Conservation (phyloP, 768 basidiomycete genomes). For the Kwoniella newhampshirensis region DNA sequence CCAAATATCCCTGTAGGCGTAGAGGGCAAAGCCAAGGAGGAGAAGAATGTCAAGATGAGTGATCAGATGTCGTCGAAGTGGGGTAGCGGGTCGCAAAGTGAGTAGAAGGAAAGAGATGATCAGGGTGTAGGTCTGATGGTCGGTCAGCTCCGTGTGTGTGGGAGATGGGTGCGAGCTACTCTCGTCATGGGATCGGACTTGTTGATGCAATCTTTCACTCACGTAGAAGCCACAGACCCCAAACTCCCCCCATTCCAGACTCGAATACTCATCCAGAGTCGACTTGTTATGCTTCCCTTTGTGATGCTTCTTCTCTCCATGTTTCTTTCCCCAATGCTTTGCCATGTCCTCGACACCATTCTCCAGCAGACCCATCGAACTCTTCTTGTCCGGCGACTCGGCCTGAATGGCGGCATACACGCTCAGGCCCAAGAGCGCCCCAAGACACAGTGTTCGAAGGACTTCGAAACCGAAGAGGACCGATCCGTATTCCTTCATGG, state of each 20-base stretch:
- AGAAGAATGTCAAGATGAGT: conserved; percentile 60
- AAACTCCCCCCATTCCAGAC: conserved; percentile 48
- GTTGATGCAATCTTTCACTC: too few species aligned
- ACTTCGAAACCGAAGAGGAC: conserved; percentile 59
- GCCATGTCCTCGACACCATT: conserved; percentile 10
- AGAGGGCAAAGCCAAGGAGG: conserved; percentile 59
- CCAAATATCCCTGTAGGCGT: conserved; percentile 62
- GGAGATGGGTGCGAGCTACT: too few species aligned
- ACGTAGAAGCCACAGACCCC: conserved; percentile 53
- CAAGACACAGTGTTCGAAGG: conserved; percentile 57
- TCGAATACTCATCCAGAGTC: conserved; percentile 44
- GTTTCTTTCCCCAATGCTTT: conserved; percentile 23
- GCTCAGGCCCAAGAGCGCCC: conserved; percentile 60
- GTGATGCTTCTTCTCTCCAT: conserved; percentile 44
- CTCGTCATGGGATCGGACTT: too few species aligned
- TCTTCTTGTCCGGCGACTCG: conserved; percentile 39
- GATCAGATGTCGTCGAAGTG: conserved; percentile 55
- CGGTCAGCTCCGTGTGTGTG: too few species aligned
- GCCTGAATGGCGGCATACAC: conserved; percentile 56
- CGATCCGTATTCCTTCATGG: conserved; percentile 57
- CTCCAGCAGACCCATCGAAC: conserved; percentile 12
- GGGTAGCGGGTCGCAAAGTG: conserved; percentile 51
- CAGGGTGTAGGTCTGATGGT: conserved; percentile 57
- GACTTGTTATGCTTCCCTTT: conserved; percentile 45
- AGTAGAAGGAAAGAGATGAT: conserved; percentile 57